phyloP scores from a whole-genome alignment of 139 green algal genomes.

The Tetradesmus lagerheimii region DNA sequence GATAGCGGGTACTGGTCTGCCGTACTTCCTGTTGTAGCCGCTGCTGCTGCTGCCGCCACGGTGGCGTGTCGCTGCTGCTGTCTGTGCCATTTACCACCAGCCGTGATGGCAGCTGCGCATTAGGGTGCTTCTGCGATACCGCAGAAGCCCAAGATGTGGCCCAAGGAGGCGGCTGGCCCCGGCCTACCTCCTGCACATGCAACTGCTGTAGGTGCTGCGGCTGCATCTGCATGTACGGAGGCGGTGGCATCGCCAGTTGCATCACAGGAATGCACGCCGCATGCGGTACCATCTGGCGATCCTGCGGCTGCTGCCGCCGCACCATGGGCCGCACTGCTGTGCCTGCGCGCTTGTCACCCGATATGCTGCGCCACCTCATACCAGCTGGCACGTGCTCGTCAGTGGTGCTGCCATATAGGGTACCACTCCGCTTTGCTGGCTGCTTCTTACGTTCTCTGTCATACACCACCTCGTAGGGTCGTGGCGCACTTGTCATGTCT shows the following conservation, averaged over 20 bases:
- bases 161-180: neutral
- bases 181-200: neutral
- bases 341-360: neutral
- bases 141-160: neutral
- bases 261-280: neutral
- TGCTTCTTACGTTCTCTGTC: neutral
- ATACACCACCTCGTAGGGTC: neutral
- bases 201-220: neutral
- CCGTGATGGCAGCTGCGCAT: neutral
- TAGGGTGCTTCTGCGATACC: neutral
- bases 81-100: neutral
- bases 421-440: neutral
- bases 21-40: neutral
- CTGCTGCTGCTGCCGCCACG: neutral
- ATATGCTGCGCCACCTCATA: neutral
- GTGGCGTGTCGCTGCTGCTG: neutral
- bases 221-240: neutral
- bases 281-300: neutral
- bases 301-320: neutral
- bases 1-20: neutral
- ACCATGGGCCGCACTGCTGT: neutral
- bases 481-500: neutral
- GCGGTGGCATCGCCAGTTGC: neutral
- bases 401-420: neutral
- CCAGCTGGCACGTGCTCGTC: neutral